A percentile compares a stretch with the other conserved stretches of the same genome.
Evolutionary conservation across 2,329 filamentous ascomycete species (phyloP).

Genomic region (Penicillium brasilianum): DNA sequence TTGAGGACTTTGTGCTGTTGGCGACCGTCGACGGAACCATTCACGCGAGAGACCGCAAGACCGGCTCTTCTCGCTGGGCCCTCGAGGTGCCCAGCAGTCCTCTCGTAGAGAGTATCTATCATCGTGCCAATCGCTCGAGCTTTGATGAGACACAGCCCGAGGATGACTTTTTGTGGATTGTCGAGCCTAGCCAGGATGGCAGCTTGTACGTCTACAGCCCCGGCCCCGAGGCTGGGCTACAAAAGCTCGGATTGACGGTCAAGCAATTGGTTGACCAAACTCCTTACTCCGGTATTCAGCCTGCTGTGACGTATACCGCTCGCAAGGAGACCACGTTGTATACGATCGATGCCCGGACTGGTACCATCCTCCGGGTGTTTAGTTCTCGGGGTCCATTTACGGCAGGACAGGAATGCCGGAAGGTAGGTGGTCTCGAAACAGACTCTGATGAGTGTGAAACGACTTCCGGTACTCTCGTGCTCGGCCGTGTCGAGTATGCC

Average conservation of each 20-base stretch:
- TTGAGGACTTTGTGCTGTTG: constrained; percentile 99
- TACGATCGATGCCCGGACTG: constrained; percentile 84
- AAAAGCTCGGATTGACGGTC: constrained; percentile 56
- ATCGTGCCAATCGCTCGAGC: constrained; percentile 70
- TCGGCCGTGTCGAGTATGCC: constrained; percentile 88
- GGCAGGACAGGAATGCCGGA: constrained; percentile 75
- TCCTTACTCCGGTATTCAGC: constrained; percentile 75
- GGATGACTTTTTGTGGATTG: constrained; percentile 91
- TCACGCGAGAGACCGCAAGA: constrained; percentile 86
- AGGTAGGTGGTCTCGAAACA: constrained; percentile 64
- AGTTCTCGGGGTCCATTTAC: constrained; percentile 74
- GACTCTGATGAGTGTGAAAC: constrained; percentile 74
- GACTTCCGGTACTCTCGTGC: constrained; percentile 76
- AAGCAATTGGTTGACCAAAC: constrained; percentile 86
- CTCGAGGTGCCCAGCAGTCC: constrained; percentile 77
- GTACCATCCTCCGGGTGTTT: constrained; percentile 81
- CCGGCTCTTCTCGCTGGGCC: constrained; percentile 83
- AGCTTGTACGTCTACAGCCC: constrained; percentile 86
- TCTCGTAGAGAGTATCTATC: constrained; percentile 88
- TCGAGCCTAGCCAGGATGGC: constrained; percentile 88
- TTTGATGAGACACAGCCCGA: constrained; percentile 64
- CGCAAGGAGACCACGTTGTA: constrained; percentile 90
- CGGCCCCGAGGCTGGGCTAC: constrained; percentile 55
- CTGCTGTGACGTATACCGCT: constrained; percentile 84
- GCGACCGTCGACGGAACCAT: constrained; percentile 99